Conservation (phyloP, 192 early-diverging fungal genomes). For the Backusella morwellensis region DNA sequence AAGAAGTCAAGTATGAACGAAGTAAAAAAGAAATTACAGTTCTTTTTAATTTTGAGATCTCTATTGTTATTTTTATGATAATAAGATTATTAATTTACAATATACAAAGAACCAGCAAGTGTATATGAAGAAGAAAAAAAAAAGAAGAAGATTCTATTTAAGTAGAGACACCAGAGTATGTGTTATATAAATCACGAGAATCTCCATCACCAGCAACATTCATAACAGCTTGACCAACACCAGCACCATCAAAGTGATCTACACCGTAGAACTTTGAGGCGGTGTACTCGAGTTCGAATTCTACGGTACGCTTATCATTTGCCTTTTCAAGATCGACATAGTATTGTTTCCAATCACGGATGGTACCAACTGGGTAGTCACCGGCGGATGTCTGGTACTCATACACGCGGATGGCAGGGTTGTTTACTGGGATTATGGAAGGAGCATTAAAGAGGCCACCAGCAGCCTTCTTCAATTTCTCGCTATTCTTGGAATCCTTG, state of each 20-base stretch:
- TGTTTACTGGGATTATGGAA: slow-evolving; percentile 37
- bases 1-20: too few species aligned
- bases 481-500: background rate
- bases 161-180: background rate
- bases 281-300: slow-evolving; percentile 25
- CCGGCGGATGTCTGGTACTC: background rate
- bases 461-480: slow-evolving; percentile 2
- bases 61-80: background rate
- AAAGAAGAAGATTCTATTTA: background rate
- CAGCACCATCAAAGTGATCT: slow-evolving; percentile 16
- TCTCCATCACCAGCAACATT: background rate
- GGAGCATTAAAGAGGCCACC: slow-evolving; percentile 36
- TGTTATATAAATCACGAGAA: background rate
- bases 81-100: background rate
- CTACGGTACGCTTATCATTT: slow-evolving; percentile 11
- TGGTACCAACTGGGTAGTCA: slow-evolving; percentile 15
- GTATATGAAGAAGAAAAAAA: background rate
- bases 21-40: too few species aligned
- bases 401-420: slow-evolving; percentile 40
- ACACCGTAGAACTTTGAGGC: slow-evolving; percentile 23
- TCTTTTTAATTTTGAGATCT: background rate
- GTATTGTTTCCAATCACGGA: slow-evolving; percentile 34
- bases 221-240: slow-evolving; percentile 2
- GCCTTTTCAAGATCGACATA: slow-evolving; percentile 19
- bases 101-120: background rate